Evolutionary conservation across 2,329 filamentous ascomycete species (phyloP).

Genomic region (Colletotrichum falcatum): DNA sequence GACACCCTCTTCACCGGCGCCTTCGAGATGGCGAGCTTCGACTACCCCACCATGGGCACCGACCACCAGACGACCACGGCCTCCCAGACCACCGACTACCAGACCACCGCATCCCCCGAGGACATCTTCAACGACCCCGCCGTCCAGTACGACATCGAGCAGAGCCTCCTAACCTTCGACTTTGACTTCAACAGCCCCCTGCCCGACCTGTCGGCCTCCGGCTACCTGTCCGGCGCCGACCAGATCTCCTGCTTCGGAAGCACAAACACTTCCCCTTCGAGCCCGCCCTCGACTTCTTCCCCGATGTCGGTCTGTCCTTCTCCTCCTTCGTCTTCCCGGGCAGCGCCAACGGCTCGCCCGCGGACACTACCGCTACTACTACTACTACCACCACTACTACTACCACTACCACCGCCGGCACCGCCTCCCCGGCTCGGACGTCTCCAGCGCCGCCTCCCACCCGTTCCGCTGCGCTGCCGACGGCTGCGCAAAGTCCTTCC

Average conservation of each 20-base stretch:
- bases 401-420: not conserved
- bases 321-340: constrained; percentile 5
- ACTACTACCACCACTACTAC: too few relatives aligned
- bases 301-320: constrained; percentile 1
- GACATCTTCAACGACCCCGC: constrained; percentile 32
- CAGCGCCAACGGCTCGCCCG: constrained; percentile 23
- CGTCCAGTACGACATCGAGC: constrained; percentile 29
- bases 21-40: constrained; percentile 24
- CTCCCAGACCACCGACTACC: not conserved
- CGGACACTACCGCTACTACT: constrained; percentile 4
- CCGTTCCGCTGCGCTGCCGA: constrained; percentile 37
- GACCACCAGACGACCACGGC: constrained; percentile 1
- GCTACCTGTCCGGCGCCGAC: constrained; percentile 32
- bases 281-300: constrained; percentile 33
- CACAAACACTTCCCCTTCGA: constrained; percentile 35
- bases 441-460: constrained; percentile 14
- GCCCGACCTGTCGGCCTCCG: constrained; percentile 31
- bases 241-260: constrained; percentile 35
- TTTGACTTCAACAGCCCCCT: constrained; percentile 36
- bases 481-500: constrained; percentile 41
- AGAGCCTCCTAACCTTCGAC: constrained; percentile 16
- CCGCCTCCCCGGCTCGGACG: constrained; percentile 25
- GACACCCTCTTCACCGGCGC: constrained; percentile 31
- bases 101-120: constrained; percentile 8
- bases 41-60: not conserved